These are phyloP conservation scores for Murraya koenigii DNA, from an alignment of 345 rosid genomes.

Conservation along the genomic window DNA sequence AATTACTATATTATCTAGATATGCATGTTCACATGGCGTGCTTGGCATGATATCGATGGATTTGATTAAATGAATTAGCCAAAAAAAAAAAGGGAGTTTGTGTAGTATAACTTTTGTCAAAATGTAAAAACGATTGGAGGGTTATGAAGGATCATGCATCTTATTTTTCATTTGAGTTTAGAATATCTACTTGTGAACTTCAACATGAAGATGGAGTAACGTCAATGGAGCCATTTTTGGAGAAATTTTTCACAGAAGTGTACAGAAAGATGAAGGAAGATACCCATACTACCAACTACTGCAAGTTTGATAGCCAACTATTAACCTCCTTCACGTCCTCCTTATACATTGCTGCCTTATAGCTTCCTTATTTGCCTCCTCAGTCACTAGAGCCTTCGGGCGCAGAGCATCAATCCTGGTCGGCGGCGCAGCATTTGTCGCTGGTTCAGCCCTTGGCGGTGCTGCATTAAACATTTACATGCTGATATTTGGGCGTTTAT, in stretches of 20 bases:
- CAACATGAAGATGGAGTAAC: conserved; percentile 44
- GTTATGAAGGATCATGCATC: not conserved
- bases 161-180: too few species aligned
- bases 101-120: too few species aligned
- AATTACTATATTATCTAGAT: too few species aligned
- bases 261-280: conserved; percentile 25
- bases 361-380: conserved; percentile 47
- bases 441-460: conserved; percentile 47
- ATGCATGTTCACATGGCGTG: too few species aligned
- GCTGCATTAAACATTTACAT: conserved; percentile 35
- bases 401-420: conserved; percentile 37
- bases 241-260: conserved; percentile 41
- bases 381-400: conserved; percentile 40
- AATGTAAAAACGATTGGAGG: too few species aligned
- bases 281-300: conserved; percentile 37
- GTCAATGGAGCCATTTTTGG: conserved; percentile 46
- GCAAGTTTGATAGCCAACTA: conserved; percentile 39
- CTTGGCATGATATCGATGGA: too few species aligned
- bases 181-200: not conserved
- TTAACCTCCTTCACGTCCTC: conserved; percentile 58
- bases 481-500: conserved; percentile 49
- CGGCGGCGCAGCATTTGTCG: conserved; percentile 43
- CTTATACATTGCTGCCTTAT: conserved; percentile 53
- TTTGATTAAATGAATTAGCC: too few species aligned
- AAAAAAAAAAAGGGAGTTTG: too few species aligned